A percentile compares a stretch with the other conserved stretches of the same genome.
These are phyloP conservation scores for Styphnolobium japonicum DNA, from an alignment of 306 rosid species.

Conservation along the genomic window DNA sequence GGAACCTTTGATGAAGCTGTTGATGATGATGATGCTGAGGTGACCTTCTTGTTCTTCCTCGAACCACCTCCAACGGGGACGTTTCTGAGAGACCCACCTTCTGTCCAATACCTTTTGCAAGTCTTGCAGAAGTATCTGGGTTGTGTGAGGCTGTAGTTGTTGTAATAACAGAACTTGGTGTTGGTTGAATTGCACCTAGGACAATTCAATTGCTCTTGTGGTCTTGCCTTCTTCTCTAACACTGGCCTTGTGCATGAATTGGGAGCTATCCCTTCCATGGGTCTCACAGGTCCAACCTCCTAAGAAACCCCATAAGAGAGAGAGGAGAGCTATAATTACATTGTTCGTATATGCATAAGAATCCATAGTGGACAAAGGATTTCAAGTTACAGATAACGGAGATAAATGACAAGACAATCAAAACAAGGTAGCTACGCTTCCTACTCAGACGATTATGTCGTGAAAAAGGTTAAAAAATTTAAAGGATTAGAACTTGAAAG, in stretches of 20 bases:
- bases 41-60: slow-evolving; percentile 65
- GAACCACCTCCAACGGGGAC: slow-evolving; percentile 94
- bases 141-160: slow-evolving; percentile 87
- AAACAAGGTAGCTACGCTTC: not conserved
- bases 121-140: slow-evolving; percentile 92
- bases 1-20: slow-evolving; percentile 45
- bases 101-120: slow-evolving; percentile 93
- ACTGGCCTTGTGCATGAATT: slow-evolving; percentile 35
- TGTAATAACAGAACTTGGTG: slow-evolving; percentile 89
- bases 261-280: slow-evolving; percentile 50
- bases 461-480: not conserved
- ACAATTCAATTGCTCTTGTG: slow-evolving; percentile 77
- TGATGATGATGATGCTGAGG: slow-evolving; percentile 15
- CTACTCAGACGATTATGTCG: not conserved
- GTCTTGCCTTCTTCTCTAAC: slow-evolving; percentile 56
- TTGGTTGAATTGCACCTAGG: slow-evolving; percentile 87
- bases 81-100: slow-evolving; percentile 83
- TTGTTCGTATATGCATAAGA: not conserved
- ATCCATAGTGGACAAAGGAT: not conserved
- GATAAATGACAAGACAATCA: not conserved
- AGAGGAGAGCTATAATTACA: not conserved
- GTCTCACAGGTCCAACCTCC: slow-evolving; percentile 32
- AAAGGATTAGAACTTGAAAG: not conserved
- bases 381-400: not conserved
- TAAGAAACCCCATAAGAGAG: not conserved